Conservation (phyloP, 345 rosid genomes). For the Acer saccharum region DNA sequence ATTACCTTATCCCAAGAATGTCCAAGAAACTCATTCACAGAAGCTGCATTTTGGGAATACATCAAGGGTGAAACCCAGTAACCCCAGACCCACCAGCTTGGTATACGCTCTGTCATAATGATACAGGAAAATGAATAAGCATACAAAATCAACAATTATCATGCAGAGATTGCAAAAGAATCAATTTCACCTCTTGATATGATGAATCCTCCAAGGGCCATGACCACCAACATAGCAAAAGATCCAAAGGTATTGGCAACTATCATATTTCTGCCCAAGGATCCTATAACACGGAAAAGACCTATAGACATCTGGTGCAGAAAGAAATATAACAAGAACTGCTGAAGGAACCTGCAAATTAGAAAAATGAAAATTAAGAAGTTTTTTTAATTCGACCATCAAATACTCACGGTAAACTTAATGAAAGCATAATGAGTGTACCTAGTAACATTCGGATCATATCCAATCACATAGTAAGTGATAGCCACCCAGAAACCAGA, state of each 20-base stretch:
- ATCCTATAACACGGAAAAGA: slow-evolving; percentile 97
- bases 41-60: slow-evolving; percentile 97
- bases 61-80: slow-evolving; percentile 95
- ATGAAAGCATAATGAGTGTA: slow-evolving; percentile 28
- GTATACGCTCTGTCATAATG: slow-evolving; percentile 69
- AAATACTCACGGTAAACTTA: slow-evolving; percentile 13
- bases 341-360: slow-evolving; percentile 78
- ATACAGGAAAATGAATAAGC: slow-evolving; percentile 22
- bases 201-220: slow-evolving; percentile 97
- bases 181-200: slow-evolving; percentile 74
- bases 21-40: slow-evolving; percentile 95
- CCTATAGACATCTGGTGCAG: slow-evolving; percentile 94
- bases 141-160: slow-evolving; percentile 14
- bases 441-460: slow-evolving; percentile 81
- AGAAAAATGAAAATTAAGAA: slow-evolving; percentile 26
- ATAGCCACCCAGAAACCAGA: slow-evolving; percentile 95
- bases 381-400: slow-evolving; percentile 14
- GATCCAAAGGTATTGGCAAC: slow-evolving; percentile 98
- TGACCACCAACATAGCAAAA: slow-evolving; percentile 94
- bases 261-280: slow-evolving; percentile 93
- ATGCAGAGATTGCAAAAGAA: slow-evolving; percentile 5
- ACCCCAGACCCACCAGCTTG: slow-evolving; percentile 99
- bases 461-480: slow-evolving; percentile 87
- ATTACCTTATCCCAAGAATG: slow-evolving; percentile 88
- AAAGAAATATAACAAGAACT: slow-evolving; percentile 76